Conservation (phyloP, 192 early-diverging fungal genomes). For the Geosiphon pyriformis region DNA sequence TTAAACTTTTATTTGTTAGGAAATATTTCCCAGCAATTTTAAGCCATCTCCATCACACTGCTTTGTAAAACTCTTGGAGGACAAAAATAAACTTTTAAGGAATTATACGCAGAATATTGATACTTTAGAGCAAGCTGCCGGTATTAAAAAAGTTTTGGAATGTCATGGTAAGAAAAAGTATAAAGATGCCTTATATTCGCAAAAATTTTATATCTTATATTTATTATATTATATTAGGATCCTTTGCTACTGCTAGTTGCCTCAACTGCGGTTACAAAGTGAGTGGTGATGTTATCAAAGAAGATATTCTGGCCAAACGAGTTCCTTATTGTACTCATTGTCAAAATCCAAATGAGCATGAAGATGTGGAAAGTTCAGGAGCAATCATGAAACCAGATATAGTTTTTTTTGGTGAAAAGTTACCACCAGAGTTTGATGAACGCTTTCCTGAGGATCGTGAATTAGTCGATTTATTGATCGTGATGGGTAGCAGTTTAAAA, state of each 20-base stretch:
- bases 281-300: conserved; percentile 72
- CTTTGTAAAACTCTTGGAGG: conserved; percentile 87
- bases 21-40: conserved; percentile 87
- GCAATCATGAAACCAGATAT: conserved; percentile 95
- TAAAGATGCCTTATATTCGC: background rate
- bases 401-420: conserved; percentile 93
- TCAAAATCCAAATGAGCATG: conserved; percentile 39
- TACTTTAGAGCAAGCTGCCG: conserved; percentile 83
- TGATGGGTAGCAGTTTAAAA: conserved; percentile 94
- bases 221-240: conserved; percentile 42
- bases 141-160: conserved; percentile 75
- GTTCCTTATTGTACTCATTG: conserved; percentile 79
- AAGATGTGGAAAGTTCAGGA: conserved; percentile 30
- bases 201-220: background rate
- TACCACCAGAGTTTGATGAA: conserved; percentile 76
- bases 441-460: conserved; percentile 64
- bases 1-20: conserved; percentile 30
- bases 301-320: conserved; percentile 66
- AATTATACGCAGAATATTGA: conserved; percentile 99
- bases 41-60: conserved; percentile 78
- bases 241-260: conserved; percentile 93
- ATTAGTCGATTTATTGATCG: conserved; percentile 81
- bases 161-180: conserved; percentile 68
- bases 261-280: conserved; percentile 75
- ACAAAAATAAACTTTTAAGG: conserved; percentile 75